These are phyloP conservation scores for Pleurozium schreberi DNA, from an alignment of 225 moss, liverwort and hornwort species.

Conservation along the genomic window DNA sequence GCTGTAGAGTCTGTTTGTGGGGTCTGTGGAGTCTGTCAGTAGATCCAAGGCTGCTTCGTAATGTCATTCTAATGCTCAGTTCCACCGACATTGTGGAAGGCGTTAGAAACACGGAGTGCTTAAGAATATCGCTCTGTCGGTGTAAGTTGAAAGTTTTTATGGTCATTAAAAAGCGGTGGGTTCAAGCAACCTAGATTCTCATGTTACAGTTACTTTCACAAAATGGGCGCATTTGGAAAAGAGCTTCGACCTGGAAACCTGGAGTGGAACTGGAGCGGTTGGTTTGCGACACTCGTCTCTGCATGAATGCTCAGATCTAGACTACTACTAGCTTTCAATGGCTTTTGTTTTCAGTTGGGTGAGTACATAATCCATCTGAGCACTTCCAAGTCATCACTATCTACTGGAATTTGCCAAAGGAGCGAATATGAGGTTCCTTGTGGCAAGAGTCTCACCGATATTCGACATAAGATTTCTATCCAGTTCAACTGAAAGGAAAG, in stretches of 20 bases:
- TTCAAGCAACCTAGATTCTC: neutral
- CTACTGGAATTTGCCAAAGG: neutral
- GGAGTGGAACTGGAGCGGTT: neutral
- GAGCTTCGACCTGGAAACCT: neutral
- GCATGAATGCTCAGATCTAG: neutral
- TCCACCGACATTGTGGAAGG: neutral
- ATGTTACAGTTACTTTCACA: neutral
- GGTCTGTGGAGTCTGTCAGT: neutral
- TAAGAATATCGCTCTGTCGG: neutral
- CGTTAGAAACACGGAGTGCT: too few species aligned
- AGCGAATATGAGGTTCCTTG: neutral
- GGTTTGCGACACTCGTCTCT: neutral
- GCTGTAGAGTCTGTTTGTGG: neutral
- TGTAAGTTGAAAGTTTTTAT: neutral
- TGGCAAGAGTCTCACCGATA: neutral
- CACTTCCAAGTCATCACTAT: neutral
- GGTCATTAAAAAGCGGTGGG: neutral
- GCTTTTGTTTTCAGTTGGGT: neutral
- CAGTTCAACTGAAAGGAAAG: neutral
- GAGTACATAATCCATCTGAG: neutral
- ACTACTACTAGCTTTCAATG: neutral
- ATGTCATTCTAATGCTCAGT: neutral
- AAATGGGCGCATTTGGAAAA: neutral
- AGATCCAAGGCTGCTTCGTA: neutral
- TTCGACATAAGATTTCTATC: too few species aligned